phyloP scores from a whole-genome alignment of 2,329 filamentous ascomycete genomes.

The Verticillium nubilum region DNA sequence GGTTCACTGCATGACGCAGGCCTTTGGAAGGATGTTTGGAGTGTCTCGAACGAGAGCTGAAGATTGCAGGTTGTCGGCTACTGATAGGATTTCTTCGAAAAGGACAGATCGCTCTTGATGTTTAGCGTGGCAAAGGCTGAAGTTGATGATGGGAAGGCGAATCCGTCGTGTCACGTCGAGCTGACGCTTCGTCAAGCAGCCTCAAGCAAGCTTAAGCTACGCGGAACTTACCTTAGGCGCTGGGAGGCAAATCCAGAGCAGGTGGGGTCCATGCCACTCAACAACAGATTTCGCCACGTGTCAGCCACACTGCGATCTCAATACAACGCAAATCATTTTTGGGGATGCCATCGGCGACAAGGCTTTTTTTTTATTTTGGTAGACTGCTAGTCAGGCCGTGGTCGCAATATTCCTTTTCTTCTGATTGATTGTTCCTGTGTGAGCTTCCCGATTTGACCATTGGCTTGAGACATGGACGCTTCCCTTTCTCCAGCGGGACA shows the following conservation, averaged over 20 bases:
- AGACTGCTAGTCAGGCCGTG: not conserved
- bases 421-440: not conserved
- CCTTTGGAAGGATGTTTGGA: not conserved
- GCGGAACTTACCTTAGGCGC: too few species aligned
- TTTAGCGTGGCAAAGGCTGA: not conserved
- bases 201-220: not conserved
- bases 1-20: not conserved
- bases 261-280: not conserved
- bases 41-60: not conserved
- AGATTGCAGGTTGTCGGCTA: not conserved
- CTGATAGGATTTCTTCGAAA: not conserved
- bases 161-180: not conserved
- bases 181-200: not conserved
- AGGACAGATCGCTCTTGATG: not conserved
- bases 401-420: not conserved
- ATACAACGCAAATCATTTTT: too few species aligned
- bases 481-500: not conserved
- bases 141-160: not conserved
- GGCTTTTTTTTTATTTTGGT: too few species aligned
- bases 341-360: too few species aligned
- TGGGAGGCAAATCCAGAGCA: not conserved
- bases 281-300: not conserved
- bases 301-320: not conserved
- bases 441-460: not conserved
- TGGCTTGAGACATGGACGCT: not conserved